phyloP scores from a whole-genome alignment of 176 grass and related monocot species.

The Saccharum officinarum region DNA sequence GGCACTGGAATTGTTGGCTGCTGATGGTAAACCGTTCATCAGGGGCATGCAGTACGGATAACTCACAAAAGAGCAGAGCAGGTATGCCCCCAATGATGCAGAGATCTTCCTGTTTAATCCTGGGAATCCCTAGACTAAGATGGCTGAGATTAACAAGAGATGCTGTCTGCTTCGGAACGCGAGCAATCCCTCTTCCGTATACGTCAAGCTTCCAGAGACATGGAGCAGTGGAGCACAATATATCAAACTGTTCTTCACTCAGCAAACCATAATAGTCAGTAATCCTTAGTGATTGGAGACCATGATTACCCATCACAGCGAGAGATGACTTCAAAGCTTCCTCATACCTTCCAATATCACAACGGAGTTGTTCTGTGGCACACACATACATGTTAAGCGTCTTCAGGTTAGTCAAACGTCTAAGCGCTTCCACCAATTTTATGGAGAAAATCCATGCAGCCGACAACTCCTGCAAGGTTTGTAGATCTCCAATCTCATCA shows the following conservation, averaged over 20 bases:
- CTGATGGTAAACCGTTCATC: too few species aligned
- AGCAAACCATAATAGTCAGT: too few species aligned
- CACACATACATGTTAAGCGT: not conserved
- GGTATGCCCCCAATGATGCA: not conserved
- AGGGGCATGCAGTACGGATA: accelerated
- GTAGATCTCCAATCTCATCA: not conserved
- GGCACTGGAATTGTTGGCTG: too few species aligned
- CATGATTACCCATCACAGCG: not conserved
- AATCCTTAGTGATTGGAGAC: not conserved
- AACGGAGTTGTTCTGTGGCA: not conserved
- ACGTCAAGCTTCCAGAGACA: not conserved
- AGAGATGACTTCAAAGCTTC: not conserved
- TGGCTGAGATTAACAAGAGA: not conserved
- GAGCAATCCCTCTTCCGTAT: accelerated
- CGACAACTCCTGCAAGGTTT: not conserved
- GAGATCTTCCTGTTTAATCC: not conserved
- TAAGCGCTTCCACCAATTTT: not conserved
- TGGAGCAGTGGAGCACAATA: not conserved
- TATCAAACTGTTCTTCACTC: not conserved
- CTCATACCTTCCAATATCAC: not conserved
- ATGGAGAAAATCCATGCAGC: accelerated
- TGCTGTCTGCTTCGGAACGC: not conserved
- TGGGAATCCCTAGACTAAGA: accelerated
- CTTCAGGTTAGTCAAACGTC: not conserved
- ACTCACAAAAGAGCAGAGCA: not conserved